Evolutionary conservation across 148 eudicot species (phyloP).

Genomic region (Chenopodium album): DNA sequence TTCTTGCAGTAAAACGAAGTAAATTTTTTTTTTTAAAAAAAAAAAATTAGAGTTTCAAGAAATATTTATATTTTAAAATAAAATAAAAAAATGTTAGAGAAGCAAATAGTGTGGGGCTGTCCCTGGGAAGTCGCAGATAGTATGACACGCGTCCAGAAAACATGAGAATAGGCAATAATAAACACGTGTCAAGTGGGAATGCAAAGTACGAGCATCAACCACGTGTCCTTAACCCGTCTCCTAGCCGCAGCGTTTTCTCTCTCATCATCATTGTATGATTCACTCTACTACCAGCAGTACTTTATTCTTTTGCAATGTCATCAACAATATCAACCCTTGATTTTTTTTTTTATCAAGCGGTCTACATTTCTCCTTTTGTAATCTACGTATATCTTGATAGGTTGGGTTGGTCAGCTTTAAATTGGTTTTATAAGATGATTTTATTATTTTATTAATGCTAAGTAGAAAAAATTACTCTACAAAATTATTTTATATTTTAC

Average conservation of each 20-base stretch:
- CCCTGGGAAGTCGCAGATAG: not conserved
- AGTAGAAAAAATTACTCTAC: too few relatives aligned
- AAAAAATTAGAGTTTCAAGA: not conserved
- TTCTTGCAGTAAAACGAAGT: not conserved
- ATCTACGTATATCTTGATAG: not conserved
- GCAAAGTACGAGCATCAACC: not conserved
- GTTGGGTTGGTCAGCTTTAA: not conserved
- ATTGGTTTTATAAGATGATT: not conserved
- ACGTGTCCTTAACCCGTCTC: constrained; percentile 24
- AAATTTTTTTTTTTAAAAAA: too few relatives aligned
- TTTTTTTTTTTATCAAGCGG: not conserved
- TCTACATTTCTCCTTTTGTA: not conserved
- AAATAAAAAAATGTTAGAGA: not conserved
- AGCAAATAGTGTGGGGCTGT: constrained; percentile 6
- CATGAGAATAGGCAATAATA: not conserved
- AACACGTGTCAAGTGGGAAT: constrained; percentile 16
- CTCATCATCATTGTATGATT: constrained; percentile 10
- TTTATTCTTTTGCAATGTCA: not conserved
- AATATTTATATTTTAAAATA: too few relatives aligned
- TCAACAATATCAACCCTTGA: not conserved
- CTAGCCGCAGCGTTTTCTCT: constrained; percentile 31
- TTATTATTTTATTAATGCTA: too few relatives aligned
- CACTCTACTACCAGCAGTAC: not conserved
- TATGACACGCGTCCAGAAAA: constrained; percentile 16
- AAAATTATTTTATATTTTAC: too few relatives aligned